Conservation (phyloP, 345 rosid genomes). For the Pistacia atlantica region DNA sequence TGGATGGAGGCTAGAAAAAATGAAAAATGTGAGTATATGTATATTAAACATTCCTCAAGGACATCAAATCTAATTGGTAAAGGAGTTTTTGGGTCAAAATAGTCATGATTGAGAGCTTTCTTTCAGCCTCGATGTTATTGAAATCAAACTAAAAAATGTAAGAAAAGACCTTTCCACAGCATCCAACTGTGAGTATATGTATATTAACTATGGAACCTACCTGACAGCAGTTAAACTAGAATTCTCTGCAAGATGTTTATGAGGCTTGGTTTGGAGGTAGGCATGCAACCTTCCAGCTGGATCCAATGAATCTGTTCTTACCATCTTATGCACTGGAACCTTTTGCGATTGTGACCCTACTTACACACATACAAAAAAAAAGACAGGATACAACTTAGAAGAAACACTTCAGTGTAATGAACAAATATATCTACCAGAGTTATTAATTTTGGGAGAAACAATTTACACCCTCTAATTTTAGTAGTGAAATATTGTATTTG, state of each 20-base stretch:
- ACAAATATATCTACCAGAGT: slow-evolving; percentile 6
- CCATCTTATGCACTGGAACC: slow-evolving; percentile 80
- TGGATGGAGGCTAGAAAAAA: too few species aligned
- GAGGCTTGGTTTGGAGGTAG: slow-evolving; percentile 59
- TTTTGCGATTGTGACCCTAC: slow-evolving; percentile 69
- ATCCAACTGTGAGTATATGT: neutral
- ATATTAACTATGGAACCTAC: slow-evolving; percentile 37
- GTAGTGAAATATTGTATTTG: neutral
- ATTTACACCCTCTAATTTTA: too few species aligned
- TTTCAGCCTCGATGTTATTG: too few species aligned
- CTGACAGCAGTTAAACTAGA: slow-evolving; percentile 69
- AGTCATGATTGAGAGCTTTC: too few species aligned
- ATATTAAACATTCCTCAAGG: too few species aligned
- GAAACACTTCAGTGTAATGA: slow-evolving; percentile 9
- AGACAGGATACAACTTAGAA: slow-evolving; percentile 13
- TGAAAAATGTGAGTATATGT: too few species aligned
- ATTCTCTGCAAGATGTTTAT: slow-evolving; percentile 37
- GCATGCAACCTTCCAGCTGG: slow-evolving; percentile 97
- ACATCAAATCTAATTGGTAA: too few species aligned
- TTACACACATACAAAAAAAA: slow-evolving; percentile 18
- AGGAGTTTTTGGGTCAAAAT: too few species aligned
- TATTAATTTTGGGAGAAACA: neutral
- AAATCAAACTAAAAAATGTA: neutral
- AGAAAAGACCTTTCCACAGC: neutral
- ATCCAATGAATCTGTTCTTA: slow-evolving; percentile 82